Base-by-base conservation (phyloP, 176 grass and related monocot species). In the Echinochloa phyllopogon region DNA sequence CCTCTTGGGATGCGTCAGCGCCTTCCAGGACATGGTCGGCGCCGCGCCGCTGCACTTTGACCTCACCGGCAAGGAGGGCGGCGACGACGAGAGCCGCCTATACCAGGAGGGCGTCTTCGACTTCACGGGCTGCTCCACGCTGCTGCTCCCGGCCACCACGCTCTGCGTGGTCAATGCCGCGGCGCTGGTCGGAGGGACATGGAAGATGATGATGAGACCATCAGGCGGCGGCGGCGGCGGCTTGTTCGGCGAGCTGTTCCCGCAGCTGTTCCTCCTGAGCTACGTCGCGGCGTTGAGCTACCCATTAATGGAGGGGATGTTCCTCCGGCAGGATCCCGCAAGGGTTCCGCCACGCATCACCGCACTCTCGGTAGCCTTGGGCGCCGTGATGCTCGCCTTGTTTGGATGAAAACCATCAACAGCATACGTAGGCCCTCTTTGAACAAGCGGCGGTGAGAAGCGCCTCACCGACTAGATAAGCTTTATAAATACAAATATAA, bases 111-210 rank as follows among this genome's bases (percentile, higher is more conserved):
- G 89, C 45, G 75, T 87, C 52, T 94, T 91, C 63, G 86, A 94
- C 51, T 94, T 91, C 42, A 21, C 78, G 12, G 92, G 89, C 1
- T 82, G 84, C 69, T 82, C 83, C 4, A 6, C 78, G 69, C 82
- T 91, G 64, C 83, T 94, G 78, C 86, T 94, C 61, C 92, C 92
- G 14, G 89, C 83, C 16, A 91, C 92, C 63, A 89, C 86, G 44
- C 92, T 94, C 25, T 56, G 83, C 64, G 40, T 91, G 42, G 83
- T 94, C 60, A 94, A 94, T 15, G 29, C 75, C 16, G 83, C 41
- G 1, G 74, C 75, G 15, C 76, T 94, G 8, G 27, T 82, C 15
- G 63, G n/a, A 9, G 86, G 86, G 29, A 51, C 66, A 6, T 91
- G 86, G 68, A 73, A n/a, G 77, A 89, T 86, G 83, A 65, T 77